A percentile compares a stretch with the other conserved stretches of the same genome.
phyloP scores from a whole-genome alignment of 164 flowering plant species.

The Kalanchoe fedtschenkoi region DNA sequence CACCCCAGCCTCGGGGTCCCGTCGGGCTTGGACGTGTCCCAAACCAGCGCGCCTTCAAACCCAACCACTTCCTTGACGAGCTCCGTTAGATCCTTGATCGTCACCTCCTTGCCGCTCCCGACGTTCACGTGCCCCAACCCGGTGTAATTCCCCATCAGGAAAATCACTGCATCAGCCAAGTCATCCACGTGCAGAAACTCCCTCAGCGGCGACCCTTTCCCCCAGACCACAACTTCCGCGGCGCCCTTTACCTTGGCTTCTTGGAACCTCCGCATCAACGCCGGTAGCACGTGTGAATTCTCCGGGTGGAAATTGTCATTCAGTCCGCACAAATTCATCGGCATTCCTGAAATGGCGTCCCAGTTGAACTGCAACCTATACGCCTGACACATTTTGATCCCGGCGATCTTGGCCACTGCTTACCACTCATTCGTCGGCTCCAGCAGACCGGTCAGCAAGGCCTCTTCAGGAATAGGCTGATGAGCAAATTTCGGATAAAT shows the following conservation, averaged over 20 bases:
- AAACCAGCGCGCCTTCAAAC: conserved; percentile 68
- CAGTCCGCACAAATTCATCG: conserved; percentile 82
- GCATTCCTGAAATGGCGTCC: conserved; percentile 82
- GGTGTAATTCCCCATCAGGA: conserved; percentile 66
- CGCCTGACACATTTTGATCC: conserved; percentile 89
- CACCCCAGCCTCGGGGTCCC: conserved; percentile 94
- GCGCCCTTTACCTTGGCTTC: conserved; percentile 60
- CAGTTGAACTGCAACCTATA: conserved; percentile 54
- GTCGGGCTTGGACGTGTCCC: conserved; percentile 85
- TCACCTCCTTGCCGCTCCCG: conserved; percentile 89
- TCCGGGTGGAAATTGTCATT: conserved; percentile 88
- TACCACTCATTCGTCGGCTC: conserved; percentile 97
- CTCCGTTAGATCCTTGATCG: conserved; percentile 80
- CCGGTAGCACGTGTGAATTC: conserved; percentile 91
- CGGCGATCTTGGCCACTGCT: conserved; percentile 86
- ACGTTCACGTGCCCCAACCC: conserved; percentile 75
- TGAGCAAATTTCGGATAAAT: conserved; percentile 91
- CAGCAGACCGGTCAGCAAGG: conserved; percentile 66
- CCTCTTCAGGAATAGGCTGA: conserved; percentile 70
- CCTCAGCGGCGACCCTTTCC: conserved; percentile 71
- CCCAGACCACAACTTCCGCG: conserved; percentile 93
- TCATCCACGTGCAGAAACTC: conserved; percentile 95
- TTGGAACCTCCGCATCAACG: conserved; percentile 81
- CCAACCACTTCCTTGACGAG: conserved; percentile 83
- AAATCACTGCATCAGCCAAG: conserved; percentile 77